Percentiles rank a stretch among this genome's conserved stretches.
These are phyloP conservation scores for Myxozyma monticola DNA, from an alignment of 805 yeast species.

Conservation along the genomic window DNA sequence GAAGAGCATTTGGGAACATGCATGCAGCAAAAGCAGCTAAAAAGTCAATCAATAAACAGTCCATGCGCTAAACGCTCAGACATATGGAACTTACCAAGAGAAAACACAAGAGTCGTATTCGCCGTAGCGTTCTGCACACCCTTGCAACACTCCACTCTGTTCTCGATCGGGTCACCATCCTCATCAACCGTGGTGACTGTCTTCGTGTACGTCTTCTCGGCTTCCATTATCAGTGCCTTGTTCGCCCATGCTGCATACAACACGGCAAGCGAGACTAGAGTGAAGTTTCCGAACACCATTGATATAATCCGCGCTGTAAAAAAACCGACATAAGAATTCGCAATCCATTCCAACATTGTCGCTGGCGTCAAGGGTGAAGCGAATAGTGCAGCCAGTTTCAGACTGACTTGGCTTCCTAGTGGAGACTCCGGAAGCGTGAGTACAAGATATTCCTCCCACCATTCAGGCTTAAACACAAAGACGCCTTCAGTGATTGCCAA, in stretches of 20 bases:
- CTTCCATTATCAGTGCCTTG: constrained; percentile 12
- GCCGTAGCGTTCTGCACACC: constrained; percentile 11
- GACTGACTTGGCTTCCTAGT: too few relatives aligned
- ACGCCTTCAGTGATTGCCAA: too few relatives aligned
- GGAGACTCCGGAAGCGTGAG: too few relatives aligned
- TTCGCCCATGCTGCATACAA: constrained; percentile 16
- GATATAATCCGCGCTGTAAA: constrained; percentile 15
- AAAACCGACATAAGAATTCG: constrained; percentile 16
- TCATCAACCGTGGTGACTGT: constrained; percentile 2
- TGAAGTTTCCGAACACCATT: constrained; percentile 13
- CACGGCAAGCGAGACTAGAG: constrained; percentile 5
- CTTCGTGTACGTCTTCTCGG: background rate
- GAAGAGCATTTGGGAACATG: constrained; percentile 14
- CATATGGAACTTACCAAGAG: too few relatives aligned
- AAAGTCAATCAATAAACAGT: too few relatives aligned
- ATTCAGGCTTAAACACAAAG: too few relatives aligned
- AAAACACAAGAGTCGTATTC: constrained; percentile 16
- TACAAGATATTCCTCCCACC: too few relatives aligned
- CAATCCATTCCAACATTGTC: constrained; percentile 7
- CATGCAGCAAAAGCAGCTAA: constrained; percentile 19
- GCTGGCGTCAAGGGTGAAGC: constrained; percentile 19
- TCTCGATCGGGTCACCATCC: constrained; percentile 8
- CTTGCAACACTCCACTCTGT: background rate
- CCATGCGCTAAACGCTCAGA: too few relatives aligned
- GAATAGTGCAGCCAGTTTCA: too few relatives aligned